Conservation (phyloP, 1,284 basidiomycete genomes). For the Leccinum fallax region DNA sequence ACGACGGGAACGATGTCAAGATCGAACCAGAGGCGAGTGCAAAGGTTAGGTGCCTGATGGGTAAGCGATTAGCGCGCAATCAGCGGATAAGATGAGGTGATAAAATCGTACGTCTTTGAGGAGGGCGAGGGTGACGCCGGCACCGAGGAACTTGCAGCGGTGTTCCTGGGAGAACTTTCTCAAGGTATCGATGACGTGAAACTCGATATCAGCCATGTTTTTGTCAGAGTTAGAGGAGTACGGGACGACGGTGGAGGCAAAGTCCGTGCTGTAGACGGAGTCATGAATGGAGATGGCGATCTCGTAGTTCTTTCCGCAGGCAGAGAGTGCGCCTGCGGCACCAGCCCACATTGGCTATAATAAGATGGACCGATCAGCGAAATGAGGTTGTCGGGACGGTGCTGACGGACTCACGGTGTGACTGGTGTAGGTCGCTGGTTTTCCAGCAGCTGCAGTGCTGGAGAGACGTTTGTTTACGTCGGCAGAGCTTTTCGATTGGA, state of each 20-base stretch:
- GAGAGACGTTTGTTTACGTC: conserved; percentile 69
- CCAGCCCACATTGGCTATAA: conserved; percentile 82
- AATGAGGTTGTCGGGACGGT: conserved; percentile 22
- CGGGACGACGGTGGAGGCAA: conserved; percentile 54
- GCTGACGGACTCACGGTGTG: conserved; percentile 55
- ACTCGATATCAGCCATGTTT: conserved; percentile 60
- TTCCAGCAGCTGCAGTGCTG: conserved; percentile 45
- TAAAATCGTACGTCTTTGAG: conserved; percentile 43
- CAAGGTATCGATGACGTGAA: conserved; percentile 58
- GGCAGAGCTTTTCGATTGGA: conserved; percentile 63
- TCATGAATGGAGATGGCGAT: conserved; percentile 78
- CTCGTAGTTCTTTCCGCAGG: conserved; percentile 62
- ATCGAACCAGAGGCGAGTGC: conserved; percentile 76
- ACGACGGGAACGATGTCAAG: conserved; percentile 78
- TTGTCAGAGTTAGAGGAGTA: conserved; percentile 52
- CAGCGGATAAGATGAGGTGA: conserved; percentile 26
- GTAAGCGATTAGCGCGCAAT: conserved; percentile 12
- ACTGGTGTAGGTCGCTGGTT: conserved; percentile 59
- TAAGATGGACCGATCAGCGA: conserved; percentile 10
- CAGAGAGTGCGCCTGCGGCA: conserved; percentile 60
- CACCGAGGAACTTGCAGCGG: conserved; percentile 80
- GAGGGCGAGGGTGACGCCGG: conserved; percentile 53
- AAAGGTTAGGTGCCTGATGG: conserved; percentile 66
- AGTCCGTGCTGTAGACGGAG: conserved; percentile 80
- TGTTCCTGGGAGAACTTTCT: conserved; percentile 73